Base-by-base conservation (phyloP, 108 stramenopile species). In the Nitzschia sp. region DNA sequence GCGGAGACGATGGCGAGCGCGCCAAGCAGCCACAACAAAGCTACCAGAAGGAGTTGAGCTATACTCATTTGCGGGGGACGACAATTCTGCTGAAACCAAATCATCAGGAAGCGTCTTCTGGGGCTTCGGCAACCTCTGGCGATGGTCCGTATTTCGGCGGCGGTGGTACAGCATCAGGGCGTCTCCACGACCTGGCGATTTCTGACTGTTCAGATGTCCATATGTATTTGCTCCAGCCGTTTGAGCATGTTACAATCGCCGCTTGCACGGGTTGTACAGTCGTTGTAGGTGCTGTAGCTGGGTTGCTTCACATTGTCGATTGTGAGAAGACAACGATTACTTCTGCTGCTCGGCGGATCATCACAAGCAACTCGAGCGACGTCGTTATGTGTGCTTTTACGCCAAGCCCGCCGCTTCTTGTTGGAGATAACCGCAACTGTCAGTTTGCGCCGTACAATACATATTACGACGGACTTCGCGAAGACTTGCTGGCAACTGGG, bases 281-380 rank as follows among this genome's bases (percentile, higher is more conserved):
- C 42, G 96, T 97, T 42, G 75, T 97, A n/a, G 96, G 96, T n/a
- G 95, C 95, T 28, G 95, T 94, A 1, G 93, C 96, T 13, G 95
- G 95, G 8, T 74, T 94, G 48, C 71, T 94, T 18, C 85, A 94
- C 56, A 84, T 94, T 11, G 85, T 94, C 36, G 90, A 94, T 56
- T 94, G 93, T 59, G 93, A 94, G 62, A 87, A 87, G 57, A 90
- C 87, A 2, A 79, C 71, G 9, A 87, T 94, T n/a, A 91, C 85
- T 21, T 75, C 87, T 0, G 93, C 93, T 6, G 76, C 87, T 11
- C 62, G 93, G 33, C 66, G 89, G 13, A 81, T 91, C 64, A 51
- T 94, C n/a, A 68, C 89, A 15, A 86, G 88, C 55, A 94, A 94
- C 70, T 90, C 87, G 24, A 87, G 75, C 46, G 90, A 94, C 61